Percentiles rank a stretch among this genome's conserved stretches.
These are phyloP conservation scores for Wickerhamiella dianesei DNA, from an alignment of 805 yeast genomes.

Conservation along the genomic window DNA sequence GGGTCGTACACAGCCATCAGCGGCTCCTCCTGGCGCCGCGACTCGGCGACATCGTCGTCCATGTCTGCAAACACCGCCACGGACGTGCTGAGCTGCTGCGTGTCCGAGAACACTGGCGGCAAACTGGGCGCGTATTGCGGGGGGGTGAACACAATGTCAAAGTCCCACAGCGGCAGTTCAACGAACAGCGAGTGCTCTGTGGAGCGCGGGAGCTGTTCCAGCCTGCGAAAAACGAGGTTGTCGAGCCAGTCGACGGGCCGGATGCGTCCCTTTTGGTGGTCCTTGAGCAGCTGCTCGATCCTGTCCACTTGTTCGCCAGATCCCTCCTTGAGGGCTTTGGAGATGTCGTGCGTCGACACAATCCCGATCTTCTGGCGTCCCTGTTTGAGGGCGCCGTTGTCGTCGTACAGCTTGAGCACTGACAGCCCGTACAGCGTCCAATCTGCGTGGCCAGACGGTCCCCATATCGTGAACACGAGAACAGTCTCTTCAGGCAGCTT, in stretches of 20 bases:
- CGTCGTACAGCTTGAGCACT: conserved; percentile 44
- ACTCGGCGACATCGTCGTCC: conserved; percentile 13
- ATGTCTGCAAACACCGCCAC: conserved; percentile 14
- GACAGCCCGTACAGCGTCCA: conserved; percentile 46
- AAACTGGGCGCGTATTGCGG: conserved; percentile 17
- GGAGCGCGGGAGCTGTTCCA: conserved; percentile 27
- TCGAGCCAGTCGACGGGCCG: conserved; percentile 62
- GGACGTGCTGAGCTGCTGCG: conserved; percentile 19
- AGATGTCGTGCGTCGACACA: not conserved
- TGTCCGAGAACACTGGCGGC: conserved; percentile 15
- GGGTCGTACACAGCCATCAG: conserved; percentile 45
- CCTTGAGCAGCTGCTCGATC: conserved; percentile 41
- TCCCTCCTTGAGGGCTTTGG: not conserved
- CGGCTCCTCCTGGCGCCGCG: conserved; percentile 6
- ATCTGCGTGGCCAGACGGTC: conserved; percentile 38
- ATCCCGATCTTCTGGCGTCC: conserved; percentile 49
- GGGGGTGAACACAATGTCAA: conserved; percentile 61
- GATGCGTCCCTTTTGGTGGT: conserved; percentile 56
- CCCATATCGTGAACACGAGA: conserved; percentile 53
- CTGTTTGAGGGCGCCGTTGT: conserved; percentile 45
- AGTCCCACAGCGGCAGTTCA: conserved; percentile 52
- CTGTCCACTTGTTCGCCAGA: conserved; percentile 31
- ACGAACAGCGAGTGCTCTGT: conserved; percentile 32
- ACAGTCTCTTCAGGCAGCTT: conserved; percentile 56
- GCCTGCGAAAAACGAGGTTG: conserved; percentile 41